These are phyloP conservation scores for Parascedosporium putredinis DNA, from an alignment of 2,329 filamentous ascomycete genomes.

Conservation along the genomic window DNA sequence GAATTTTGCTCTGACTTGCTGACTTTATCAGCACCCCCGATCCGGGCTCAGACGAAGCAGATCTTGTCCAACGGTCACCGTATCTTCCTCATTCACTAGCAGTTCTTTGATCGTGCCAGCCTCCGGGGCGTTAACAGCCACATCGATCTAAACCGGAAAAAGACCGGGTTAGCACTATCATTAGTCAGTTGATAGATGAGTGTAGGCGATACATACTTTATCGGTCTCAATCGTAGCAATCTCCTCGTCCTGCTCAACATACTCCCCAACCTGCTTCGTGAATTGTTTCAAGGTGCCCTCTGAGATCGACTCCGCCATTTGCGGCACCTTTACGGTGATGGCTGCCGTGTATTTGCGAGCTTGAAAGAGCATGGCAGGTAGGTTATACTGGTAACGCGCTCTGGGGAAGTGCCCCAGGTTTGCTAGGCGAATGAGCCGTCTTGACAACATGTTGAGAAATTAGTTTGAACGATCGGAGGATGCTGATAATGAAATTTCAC, in stretches of 20 bases:
- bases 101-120: conserved; percentile 88
- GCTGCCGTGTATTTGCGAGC: conserved; percentile 58
- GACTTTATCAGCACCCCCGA: conserved; percentile 34
- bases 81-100: conserved; percentile 87
- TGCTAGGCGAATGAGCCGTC: conserved; percentile 30
- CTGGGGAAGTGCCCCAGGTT: conserved; percentile 33
- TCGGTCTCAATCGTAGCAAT: conserved; percentile 98
- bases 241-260: conserved; percentile 90
- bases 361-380: conserved; percentile 42
- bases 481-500: too few species aligned
- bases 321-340: conserved; percentile 80
- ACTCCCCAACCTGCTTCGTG: conserved; percentile 84
- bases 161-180: too few species aligned
- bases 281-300: conserved; percentile 96
- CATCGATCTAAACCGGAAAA: conserved; percentile 67
- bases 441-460: conserved; percentile 30
- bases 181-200: too few species aligned
- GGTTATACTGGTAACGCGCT: conserved; percentile 23
- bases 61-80: conserved; percentile 87
- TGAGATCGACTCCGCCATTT: conserved; percentile 98
- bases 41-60: conserved; percentile 78
- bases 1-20: conserved; percentile 46
- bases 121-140: conserved; percentile 88
- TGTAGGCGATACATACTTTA: conserved; percentile 62
- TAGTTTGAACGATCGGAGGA: background rate